Evolutionary conservation across 2,329 filamentous ascomycete species (phyloP).

Genomic region (Aureobasidium musti): DNA sequence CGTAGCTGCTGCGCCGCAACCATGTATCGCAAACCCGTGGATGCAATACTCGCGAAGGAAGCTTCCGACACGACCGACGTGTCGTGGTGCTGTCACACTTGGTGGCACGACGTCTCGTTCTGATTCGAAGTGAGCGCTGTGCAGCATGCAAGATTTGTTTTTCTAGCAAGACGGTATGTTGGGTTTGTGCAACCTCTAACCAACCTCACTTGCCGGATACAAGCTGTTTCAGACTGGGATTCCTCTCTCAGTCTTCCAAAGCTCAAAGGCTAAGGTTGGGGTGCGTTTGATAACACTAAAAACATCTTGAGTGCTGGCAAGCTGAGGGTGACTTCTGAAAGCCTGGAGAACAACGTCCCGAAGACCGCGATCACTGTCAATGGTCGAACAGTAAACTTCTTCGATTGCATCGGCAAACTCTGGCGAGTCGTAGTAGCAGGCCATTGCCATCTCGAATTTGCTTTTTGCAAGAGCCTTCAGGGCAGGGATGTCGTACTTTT

Average conservation of each 20-base stretch:
- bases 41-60: neutral
- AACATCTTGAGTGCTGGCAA: constrained; percentile 51
- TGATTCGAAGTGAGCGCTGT: neutral
- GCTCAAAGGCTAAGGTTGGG: constrained; percentile 51
- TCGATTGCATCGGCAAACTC: constrained; percentile 53
- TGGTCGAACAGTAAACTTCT: constrained; percentile 53
- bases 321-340: constrained; percentile 50
- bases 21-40: neutral
- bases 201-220: neutral
- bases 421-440: constrained; percentile 47
- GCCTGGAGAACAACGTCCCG: constrained; percentile 52
- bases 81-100: neutral
- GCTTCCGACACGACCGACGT: neutral
- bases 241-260: constrained; percentile 52
- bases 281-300: constrained; percentile 49
- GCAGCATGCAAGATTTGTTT: constrained; percentile 7
- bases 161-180: neutral
- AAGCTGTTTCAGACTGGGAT: constrained; percentile 41
- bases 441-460: constrained; percentile 52
- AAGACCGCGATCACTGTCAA: constrained; percentile 53
- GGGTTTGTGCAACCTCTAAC: constrained; percentile 3
- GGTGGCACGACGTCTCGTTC: neutral
- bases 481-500: constrained; percentile 54
- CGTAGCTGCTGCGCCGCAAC: constrained; percentile 6
- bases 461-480: constrained; percentile 50